phyloP scores from a whole-genome alignment of 202 grass and related monocot genomes.

The Sporobolus alterniflorus region DNA sequence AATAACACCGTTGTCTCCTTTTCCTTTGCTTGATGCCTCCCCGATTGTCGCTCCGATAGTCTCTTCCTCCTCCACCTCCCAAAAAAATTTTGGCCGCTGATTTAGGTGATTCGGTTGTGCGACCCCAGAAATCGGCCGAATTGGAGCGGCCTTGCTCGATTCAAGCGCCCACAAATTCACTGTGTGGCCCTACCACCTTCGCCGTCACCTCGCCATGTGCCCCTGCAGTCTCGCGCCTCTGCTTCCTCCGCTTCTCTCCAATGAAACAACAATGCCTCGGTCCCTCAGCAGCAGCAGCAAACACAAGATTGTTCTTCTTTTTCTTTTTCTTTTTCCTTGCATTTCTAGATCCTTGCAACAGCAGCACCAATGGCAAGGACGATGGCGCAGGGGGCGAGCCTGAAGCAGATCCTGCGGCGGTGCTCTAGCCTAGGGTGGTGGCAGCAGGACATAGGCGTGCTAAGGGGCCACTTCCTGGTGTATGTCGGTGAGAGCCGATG shows the following conservation, averaged over 20 bases:
- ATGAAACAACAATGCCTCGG: no score
- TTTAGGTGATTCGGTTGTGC: no score
- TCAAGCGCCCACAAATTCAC: no score
- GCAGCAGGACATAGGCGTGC: conserved; percentile 52
- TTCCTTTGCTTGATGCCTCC: no score
- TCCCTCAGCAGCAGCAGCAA: not conserved
- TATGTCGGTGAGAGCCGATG: conserved; percentile 61
- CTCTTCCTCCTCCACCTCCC: no score
- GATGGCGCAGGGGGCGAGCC: conserved; percentile 29
- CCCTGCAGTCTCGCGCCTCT: not conserved
- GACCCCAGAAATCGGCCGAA: no score
- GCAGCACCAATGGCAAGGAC: conserved; percentile 43
- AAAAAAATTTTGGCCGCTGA: no score
- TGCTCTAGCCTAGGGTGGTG: conserved; percentile 64
- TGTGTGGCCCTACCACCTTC: conserved; percentile 26
- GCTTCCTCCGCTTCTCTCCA: not conserved
- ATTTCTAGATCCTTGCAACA: not conserved
- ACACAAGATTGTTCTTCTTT: not conserved
- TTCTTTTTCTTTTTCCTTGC: not conserved
- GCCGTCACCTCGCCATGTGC: conserved; percentile 17
- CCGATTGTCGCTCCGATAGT: no score
- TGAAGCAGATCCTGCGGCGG: conserved; percentile 64
- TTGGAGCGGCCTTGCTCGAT: no score
- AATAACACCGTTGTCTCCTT: no score
- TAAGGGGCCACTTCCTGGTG: conserved; percentile 65